Conservation (phyloP, 164 flowering plant species). For the Sextonia rubra region DNA sequence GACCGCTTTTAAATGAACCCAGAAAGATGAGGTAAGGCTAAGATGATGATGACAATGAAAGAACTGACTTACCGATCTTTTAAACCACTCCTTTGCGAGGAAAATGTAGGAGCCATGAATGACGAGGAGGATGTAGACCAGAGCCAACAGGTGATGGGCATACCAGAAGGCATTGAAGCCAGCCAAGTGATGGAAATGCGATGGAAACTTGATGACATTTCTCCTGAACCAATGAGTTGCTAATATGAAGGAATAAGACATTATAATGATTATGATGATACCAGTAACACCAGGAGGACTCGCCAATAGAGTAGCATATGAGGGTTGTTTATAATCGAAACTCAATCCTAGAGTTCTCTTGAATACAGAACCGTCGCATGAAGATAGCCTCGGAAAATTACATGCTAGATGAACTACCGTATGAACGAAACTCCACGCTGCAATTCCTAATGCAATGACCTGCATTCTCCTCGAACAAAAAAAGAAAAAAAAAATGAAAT, state of each 20-base stretch:
- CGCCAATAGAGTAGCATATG: conserved; percentile 31
- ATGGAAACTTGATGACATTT: conserved; percentile 67
- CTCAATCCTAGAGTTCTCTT: conserved; percentile 32
- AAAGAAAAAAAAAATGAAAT: too few species aligned
- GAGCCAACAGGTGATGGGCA: conserved; percentile 77
- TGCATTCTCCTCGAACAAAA: conserved; percentile 6
- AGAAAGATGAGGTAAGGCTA: too few species aligned
- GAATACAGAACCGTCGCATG: conserved; percentile 36
- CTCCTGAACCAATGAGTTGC: conserved; percentile 73
- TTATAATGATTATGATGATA: conserved; percentile 54
- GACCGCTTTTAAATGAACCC: too few species aligned
- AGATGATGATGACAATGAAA: too few species aligned
- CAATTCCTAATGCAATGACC: conserved; percentile 50
- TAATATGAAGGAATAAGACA: conserved; percentile 66
- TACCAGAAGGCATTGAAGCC: conserved; percentile 99
- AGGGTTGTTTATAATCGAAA: conserved; percentile 58
- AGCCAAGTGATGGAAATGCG: conserved; percentile 59
- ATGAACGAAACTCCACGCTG: conserved; percentile 43
- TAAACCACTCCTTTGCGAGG: conserved; percentile 50
- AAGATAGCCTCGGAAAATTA: conserved; percentile 47
- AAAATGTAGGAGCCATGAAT: conserved; percentile 63
- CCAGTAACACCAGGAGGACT: conserved; percentile 54
- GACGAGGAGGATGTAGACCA: conserved; percentile 62
- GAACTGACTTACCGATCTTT: conserved; percentile 59
- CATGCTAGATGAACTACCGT: conserved; percentile 50